phyloP scores from a whole-genome alignment of 805 yeast species.

The Spathaspora gorwiae region DNA sequence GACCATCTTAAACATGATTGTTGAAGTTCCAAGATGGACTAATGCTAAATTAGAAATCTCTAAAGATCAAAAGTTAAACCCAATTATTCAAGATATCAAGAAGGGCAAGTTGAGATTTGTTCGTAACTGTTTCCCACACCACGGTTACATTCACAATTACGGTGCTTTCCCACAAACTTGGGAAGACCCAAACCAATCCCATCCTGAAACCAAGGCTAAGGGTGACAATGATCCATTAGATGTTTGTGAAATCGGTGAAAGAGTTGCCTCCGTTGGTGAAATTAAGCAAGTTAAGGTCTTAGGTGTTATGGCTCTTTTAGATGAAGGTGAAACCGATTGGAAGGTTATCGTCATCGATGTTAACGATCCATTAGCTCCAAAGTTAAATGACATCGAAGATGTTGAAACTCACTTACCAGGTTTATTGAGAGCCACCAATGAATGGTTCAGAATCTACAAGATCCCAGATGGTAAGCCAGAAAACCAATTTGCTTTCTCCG shows the following conservation, averaged over 20 bases:
- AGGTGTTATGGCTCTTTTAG: constrained; percentile 75
- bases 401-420: constrained; percentile 67
- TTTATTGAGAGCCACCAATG: constrained; percentile 60
- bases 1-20: constrained; percentile 74
- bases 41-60: constrained; percentile 95
- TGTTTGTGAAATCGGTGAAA: constrained; percentile 47
- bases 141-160: constrained; percentile 97
- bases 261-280: constrained; percentile 45
- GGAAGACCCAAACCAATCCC: constrained; percentile 66
- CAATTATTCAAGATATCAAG: constrained; percentile 95
- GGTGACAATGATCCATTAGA: constrained; percentile 98
- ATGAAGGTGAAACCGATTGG: constrained; percentile 98
- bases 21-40: constrained; percentile 98
- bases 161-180: constrained; percentile 97
- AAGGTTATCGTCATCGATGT: constrained; percentile 69
- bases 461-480: constrained; percentile 76
- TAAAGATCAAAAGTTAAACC: constrained; percentile 80
- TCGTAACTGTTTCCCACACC: constrained; percentile 97
- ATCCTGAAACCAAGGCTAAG: constrained; percentile 54
- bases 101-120: constrained; percentile 95
- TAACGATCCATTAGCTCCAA: constrained; percentile 59
- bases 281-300: constrained; percentile 63
- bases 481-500: constrained; percentile 72
- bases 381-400: constrained; percentile 61
- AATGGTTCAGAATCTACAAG: constrained; percentile 83